Conservation (phyloP, 441 rosid species). For the Macaranga tanarius region DNA sequence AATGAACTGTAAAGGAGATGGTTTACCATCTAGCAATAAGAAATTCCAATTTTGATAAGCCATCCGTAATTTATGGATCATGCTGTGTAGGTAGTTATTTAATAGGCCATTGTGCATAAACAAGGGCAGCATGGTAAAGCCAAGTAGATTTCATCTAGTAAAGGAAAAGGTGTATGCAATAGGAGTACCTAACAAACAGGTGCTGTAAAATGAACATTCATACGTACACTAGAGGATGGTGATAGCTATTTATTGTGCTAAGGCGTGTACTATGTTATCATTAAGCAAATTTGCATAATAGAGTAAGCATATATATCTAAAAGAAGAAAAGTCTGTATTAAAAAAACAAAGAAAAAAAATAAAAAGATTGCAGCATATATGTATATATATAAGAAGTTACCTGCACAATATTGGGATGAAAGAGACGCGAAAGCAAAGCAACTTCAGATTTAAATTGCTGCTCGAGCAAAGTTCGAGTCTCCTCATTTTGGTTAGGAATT, state of each 20-base stretch:
- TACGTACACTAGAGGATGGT: too few relatives aligned
- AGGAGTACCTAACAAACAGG: not conserved
- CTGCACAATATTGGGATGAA: conserved; percentile 92
- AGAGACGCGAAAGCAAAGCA: conserved; percentile 87
- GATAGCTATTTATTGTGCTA: too few relatives aligned
- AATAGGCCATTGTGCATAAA: not conserved
- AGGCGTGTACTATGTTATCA: not conserved
- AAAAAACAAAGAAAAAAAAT: too few relatives aligned
- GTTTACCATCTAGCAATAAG: conserved; percentile 20
- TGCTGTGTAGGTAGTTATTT: not conserved
- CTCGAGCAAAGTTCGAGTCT: conserved; percentile 71
- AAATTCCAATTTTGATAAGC: conserved; percentile 2
- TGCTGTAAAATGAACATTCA: not conserved
- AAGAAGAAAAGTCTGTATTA: too few relatives aligned
- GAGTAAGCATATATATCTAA: not conserved
- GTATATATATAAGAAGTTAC: conserved; percentile 30
- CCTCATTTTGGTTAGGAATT: conserved; percentile 81
- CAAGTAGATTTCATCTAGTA: too few relatives aligned
- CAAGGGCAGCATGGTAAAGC: not conserved
- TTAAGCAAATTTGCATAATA: not conserved
- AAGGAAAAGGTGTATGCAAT: not conserved
- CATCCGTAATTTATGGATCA: not conserved
- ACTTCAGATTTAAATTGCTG: conserved; percentile 96
- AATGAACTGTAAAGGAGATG: conserved; percentile 63
- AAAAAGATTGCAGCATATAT: not conserved